Evolutionary conservation across 164 flowering plant genomes (phyloP), one percentile per base, ranked within the genome.

Genomic region (Magnolia changhungtana): DNA sequence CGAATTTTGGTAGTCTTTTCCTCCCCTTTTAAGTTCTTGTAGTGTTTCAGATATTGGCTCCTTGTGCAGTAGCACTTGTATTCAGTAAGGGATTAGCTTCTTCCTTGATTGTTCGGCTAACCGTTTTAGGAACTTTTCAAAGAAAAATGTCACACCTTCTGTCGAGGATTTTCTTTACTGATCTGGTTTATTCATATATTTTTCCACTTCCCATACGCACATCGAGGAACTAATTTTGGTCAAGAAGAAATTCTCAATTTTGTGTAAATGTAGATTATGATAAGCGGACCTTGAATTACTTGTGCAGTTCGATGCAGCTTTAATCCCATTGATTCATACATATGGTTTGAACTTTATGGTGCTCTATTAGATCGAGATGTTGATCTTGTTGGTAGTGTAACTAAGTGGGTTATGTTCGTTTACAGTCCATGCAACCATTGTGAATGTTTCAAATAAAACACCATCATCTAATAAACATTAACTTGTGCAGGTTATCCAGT

Each of bases 271-370:
- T 52, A 1, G 59, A 52, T 14, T 52, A n/a, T 45, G 19, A 11
- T 50, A 16, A 18, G 59, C 19, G 19, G 64, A 72, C n/a, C 64
- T 72, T 24, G 58, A n/a, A 6, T 63, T 59, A 63, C 18, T 73
- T 45, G 4, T 24, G 8, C 13, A n/a, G n/a, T n/a, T 29, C 64
- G 14, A 29, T 79, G 80, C 96, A 93, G 98, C 81, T 95, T 93
- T 77, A 93, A 90, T 81, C 98, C 95, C 70, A 58, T 87, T 58
- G 97, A 87, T 83, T 93, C 96, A 8, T 82, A 80, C 79, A 89
- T 95, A 78, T 95, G 97, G 97, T 90, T 95, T 84, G 93, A 95
- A 81, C 82, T 95, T 24, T 90, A 83, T 81, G 98, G 97, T 78
- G 83, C 96, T 68, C 98, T 97, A 65, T 84, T 97, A 71, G 98